phyloP scores from a whole-genome alignment of 2,329 filamentous ascomycete species.

The Gnomoniopsis smithogilvyi region DNA sequence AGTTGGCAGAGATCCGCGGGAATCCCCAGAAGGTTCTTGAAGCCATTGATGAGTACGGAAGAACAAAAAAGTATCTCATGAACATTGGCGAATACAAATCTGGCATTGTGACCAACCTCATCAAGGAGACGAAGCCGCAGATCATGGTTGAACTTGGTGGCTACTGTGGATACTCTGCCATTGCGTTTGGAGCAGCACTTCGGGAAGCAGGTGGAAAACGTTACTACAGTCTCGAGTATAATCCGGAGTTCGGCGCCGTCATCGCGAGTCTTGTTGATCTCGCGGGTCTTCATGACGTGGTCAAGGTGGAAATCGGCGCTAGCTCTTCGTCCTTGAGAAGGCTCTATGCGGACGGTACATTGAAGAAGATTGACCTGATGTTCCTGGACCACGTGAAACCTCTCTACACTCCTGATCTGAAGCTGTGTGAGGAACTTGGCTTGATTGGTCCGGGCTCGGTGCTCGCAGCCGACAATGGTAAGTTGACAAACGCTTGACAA shows the following conservation, averaged over 20 bases:
- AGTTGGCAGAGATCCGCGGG: constrained; percentile 61
- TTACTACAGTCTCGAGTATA: constrained; percentile 72
- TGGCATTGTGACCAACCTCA: constrained; percentile 65
- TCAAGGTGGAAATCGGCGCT: constrained; percentile 67
- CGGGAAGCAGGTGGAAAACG: constrained; percentile 58
- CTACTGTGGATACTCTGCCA: constrained; percentile 78
- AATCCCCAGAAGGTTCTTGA: constrained; percentile 62
- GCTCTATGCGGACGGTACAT: constrained; percentile 48
- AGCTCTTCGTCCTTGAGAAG: constrained; percentile 63
- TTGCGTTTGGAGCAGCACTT: constrained; percentile 69
- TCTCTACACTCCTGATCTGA: constrained; percentile 70
- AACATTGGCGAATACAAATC: constrained; percentile 77
- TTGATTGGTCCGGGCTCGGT: constrained; percentile 62
- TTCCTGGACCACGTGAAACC: constrained; percentile 83
- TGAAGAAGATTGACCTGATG: constrained; percentile 65
- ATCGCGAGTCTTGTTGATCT: constrained; percentile 68
- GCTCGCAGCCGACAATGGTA: constrained; percentile 63
- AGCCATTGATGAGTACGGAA: constrained; percentile 65
- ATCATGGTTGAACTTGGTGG: constrained; percentile 67
- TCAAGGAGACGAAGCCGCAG: constrained; percentile 53
- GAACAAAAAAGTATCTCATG: constrained; percentile 69
- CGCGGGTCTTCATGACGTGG: constrained; percentile 67
- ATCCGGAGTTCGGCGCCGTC: constrained; percentile 70
- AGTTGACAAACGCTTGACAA: background rate
- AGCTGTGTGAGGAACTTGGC: constrained; percentile 69